Percentiles rank a stretch among this genome's conserved stretches.
phyloP scores from a whole-genome alignment of 2,329 filamentous ascomycete species.

The Tolypocladium nubicola region DNA sequence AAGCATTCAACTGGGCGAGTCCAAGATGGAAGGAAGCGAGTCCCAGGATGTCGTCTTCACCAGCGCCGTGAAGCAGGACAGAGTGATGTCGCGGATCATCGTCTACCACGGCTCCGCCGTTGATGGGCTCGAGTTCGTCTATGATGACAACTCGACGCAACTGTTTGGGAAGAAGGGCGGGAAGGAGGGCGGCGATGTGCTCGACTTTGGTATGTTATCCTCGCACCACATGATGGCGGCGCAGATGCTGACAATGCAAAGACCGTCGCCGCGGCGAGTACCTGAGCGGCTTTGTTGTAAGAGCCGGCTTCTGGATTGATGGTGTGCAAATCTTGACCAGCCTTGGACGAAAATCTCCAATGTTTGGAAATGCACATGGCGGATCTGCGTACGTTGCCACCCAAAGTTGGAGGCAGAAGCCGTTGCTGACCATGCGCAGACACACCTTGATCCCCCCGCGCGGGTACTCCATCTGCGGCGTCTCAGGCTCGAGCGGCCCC shows the following conservation, averaged over 20 bases:
- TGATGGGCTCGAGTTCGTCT: slow-evolving; percentile 85
- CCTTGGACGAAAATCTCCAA: slow-evolving; percentile 70
- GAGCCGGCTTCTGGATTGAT: slow-evolving; percentile 75
- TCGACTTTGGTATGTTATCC: slow-evolving; percentile 59
- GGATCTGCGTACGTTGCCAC: slow-evolving; percentile 63
- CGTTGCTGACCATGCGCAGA: slow-evolving; percentile 34
- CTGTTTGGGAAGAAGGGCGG: slow-evolving; percentile 77
- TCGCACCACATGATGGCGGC: not conserved
- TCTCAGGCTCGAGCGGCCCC: slow-evolving; percentile 68
- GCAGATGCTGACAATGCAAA: slow-evolving; percentile 22
- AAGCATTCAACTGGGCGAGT: slow-evolving; percentile 63
- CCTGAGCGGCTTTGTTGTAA: slow-evolving; percentile 74
- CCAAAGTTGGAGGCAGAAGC: not conserved
- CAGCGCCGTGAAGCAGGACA: slow-evolving; percentile 55
- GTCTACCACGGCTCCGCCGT: slow-evolving; percentile 69
- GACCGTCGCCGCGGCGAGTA: slow-evolving; percentile 80
- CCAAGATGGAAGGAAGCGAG: slow-evolving; percentile 58
- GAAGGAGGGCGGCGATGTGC: slow-evolving; percentile 58
- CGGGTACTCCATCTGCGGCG: slow-evolving; percentile 79
- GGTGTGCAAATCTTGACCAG: slow-evolving; percentile 85
- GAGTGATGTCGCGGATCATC: slow-evolving; percentile 63
- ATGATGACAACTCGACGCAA: slow-evolving; percentile 76
- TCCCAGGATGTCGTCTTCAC: slow-evolving; percentile 66
- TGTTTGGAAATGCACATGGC: slow-evolving; percentile 73
- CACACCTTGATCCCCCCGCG: slow-evolving; percentile 81